Conservation (phyloP, 108 stramenopile genomes). For the Conticribra guillardii region DNA sequence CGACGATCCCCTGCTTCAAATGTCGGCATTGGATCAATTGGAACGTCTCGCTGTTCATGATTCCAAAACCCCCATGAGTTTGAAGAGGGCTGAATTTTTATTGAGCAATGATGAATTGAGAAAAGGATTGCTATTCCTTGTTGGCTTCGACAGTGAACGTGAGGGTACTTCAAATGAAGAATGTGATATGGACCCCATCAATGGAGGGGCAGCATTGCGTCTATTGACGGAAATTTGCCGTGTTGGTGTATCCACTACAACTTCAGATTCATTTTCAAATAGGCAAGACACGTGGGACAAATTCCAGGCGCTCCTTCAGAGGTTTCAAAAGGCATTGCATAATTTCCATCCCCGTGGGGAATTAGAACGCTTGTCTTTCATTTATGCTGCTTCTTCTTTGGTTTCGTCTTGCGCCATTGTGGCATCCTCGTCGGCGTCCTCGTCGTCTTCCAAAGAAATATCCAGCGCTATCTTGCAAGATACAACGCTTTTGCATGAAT, state of each 20-base stretch:
- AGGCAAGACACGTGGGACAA: constrained; percentile 9
- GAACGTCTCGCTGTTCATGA: constrained; percentile 19
- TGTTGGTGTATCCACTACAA: constrained; percentile 26
- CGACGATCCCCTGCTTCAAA: constrained; percentile 38
- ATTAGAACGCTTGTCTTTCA: constrained; percentile 34
- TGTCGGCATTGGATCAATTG: constrained; percentile 43
- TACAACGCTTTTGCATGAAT: constrained; percentile 37
- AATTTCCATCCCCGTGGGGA: constrained; percentile 37
- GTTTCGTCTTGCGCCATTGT: constrained; percentile 34
- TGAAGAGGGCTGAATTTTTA: constrained; percentile 34
- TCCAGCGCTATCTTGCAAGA: constrained; percentile 29
- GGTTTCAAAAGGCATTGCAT: constrained; percentile 31
- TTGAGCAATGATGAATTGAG: constrained; percentile 25
- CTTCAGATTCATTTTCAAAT: constrained; percentile 1
- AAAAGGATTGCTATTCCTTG: constrained; percentile 29
- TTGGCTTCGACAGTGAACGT: constrained; percentile 22
- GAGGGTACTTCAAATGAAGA: constrained; percentile 15
- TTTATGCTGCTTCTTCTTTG: constrained; percentile 42
- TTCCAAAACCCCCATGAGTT: constrained; percentile 1
- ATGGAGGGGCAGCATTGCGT: constrained; percentile 40
- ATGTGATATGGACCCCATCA: constrained; percentile 25
- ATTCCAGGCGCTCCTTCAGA: constrained; percentile 29
- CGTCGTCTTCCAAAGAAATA: constrained; percentile 8
- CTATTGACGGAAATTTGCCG: constrained; percentile 44
- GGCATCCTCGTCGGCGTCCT: constrained; percentile 11